Base-by-base conservation (phyloP, 495 filamentous ascomycete species). In the Beverwykella pulmonaria region DNA sequence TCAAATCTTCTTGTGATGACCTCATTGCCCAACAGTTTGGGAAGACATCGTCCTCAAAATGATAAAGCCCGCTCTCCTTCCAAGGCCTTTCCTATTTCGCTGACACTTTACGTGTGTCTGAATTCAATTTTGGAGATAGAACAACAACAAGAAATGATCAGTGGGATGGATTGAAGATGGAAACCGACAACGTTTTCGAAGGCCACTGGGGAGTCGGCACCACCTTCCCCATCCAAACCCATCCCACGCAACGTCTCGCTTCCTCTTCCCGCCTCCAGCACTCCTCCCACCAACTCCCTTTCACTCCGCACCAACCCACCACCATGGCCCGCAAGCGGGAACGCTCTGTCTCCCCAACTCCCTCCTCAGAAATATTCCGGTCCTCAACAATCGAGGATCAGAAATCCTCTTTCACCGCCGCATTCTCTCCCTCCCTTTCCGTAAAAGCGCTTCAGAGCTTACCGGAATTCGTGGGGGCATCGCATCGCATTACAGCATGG, bases 401-500 rank as follows among this genome's bases (percentile, higher is more conserved):
- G 49, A 66, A 66, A 6, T 81, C 80, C 6, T 73, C 47, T n/a
- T 81, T 82, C 73, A 63, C 73, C 36, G 80, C 66, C 49, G 67
- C 71, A 52, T 82, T 69, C 71, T 81, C 80, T 15, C 73, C 76
- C n/a, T 67, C 75, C 6, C 47, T 76, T 20, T 29, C 76, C 5
- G 55, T 71, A 26, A 67, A 71, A 62, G 52, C 70, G 1, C 73
- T 81, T 4, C 78, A 80, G 63, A 50, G 29, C 2, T 67, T 66
- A 17, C 69, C 73, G 1, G 76, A 76, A 10, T 71, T 79, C 64
- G 46, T 48, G 26, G 54, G 52, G 23, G 80, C 80, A 34, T 75
- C 68, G 8, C 79, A 82, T 69, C 74, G 75, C 17, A 79, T 82
- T n/a, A 66, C 75, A 20, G 80, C 76, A 36, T 80, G 75, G 75